A percentile compares a stretch with the other conserved stretches of the same genome.
Conservation (phyloP, 2,329 filamentous ascomycete species). For the Fusarium oxysporum region DNA sequence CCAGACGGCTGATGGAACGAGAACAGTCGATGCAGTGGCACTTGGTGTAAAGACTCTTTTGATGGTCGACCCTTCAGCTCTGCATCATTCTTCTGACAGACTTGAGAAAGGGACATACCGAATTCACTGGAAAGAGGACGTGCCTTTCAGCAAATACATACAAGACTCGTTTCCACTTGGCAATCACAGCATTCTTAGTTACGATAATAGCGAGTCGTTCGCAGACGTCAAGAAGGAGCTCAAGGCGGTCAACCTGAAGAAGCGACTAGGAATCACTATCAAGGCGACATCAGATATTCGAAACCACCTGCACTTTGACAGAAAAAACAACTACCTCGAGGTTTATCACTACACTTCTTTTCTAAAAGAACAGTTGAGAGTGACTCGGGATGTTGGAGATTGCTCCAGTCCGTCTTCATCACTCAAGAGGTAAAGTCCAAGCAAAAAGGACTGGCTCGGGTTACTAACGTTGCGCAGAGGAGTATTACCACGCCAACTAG, state of each 20-base stretch:
- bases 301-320: not conserved
- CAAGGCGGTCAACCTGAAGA: not conserved
- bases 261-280: fast-evolving
- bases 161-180: not conserved
- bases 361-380: not conserved
- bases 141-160: not conserved
- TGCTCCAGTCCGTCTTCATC: not conserved
- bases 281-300: not conserved
- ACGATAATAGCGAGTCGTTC: not conserved
- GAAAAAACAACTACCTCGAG: not conserved
- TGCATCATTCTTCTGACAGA: not conserved
- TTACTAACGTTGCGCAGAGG: not conserved
- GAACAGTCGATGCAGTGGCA: not conserved
- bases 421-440: not conserved
- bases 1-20: fast-evolving
- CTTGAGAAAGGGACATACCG: not conserved
- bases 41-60: not conserved
- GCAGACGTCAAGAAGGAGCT: not conserved
- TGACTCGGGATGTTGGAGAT: not conserved
- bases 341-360: not conserved
- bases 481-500: not conserved
- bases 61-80: not conserved
- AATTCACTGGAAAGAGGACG: not conserved
- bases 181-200: not conserved
- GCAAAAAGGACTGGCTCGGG: fast-evolving